A percentile compares a stretch with the other conserved stretches of the same genome.
These are phyloP conservation scores for Leccinum variicolor DNA, from an alignment of 768 basidiomycete species.

Conservation along the genomic window DNA sequence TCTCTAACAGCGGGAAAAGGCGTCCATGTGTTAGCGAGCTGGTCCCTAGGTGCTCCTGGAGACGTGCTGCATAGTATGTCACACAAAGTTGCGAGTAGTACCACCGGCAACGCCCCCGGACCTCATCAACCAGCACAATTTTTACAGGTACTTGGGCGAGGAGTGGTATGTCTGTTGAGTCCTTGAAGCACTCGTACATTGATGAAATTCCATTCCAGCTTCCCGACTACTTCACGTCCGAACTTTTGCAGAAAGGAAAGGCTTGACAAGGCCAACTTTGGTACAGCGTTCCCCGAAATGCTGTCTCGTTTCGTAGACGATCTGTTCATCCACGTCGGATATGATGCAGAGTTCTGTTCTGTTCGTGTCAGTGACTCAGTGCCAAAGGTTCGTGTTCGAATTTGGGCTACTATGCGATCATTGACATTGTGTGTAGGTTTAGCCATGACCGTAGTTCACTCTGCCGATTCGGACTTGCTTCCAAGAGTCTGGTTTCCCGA, in stretches of 20 bases:
- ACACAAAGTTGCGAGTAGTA: conserved; percentile 33
- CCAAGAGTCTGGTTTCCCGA: conserved; percentile 24
- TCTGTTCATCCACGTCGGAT: conserved; percentile 60
- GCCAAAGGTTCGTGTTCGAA: conserved; percentile 51
- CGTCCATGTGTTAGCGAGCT: conserved; percentile 50
- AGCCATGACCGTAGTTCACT: conserved; percentile 44
- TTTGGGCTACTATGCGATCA: conserved; percentile 34
- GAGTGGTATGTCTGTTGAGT: conserved; percentile 38
- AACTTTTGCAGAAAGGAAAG: conserved; percentile 37
- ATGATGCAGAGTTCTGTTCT: conserved; percentile 59
- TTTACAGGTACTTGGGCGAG: conserved; percentile 55
- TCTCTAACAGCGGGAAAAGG: no score
- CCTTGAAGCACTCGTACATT: not conserved
- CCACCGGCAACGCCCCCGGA: conserved; percentile 27
- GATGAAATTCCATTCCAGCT: conserved; percentile 35
- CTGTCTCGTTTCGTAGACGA: conserved; percentile 55
- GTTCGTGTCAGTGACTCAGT: conserved; percentile 54
- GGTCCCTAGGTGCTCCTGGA: conserved; percentile 54
- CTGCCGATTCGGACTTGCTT: conserved; percentile 13
- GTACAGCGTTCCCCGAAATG: conserved; percentile 36
- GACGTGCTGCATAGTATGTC: conserved; percentile 38
- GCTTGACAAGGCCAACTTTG: conserved; percentile 43
- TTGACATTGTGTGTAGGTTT: conserved; percentile 42
- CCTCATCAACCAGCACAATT: conserved; percentile 36
- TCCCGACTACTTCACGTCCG: conserved; percentile 49